A percentile compares a stretch with the other conserved stretches of the same genome.
Evolutionary conservation across 495 filamentous ascomycete genomes (phyloP).

Genomic region (Annulohypoxylon bovei): DNA sequence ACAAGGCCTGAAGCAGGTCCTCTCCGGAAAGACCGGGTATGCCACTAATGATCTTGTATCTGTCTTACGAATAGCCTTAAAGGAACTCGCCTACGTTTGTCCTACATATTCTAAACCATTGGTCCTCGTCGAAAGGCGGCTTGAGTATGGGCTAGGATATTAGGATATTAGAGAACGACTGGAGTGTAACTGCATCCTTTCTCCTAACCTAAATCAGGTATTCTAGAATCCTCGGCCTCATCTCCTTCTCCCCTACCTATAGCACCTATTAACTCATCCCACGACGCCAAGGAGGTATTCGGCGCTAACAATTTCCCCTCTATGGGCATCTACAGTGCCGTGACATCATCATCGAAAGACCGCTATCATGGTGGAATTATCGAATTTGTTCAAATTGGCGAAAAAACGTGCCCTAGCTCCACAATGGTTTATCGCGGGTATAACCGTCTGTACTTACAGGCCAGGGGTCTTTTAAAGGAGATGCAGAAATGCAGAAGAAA

Average conservation of each 20-base stretch:
- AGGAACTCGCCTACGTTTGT: conserved; percentile 1
- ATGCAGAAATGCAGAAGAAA: conserved; percentile 13
- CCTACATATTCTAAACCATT: conserved; percentile 14
- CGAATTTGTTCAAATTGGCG: conserved; percentile 16
- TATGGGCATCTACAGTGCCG: conserved; percentile 18
- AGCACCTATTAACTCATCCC: conserved; percentile 15
- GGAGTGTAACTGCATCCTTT: conserved; percentile 4
- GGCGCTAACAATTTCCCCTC: conserved; percentile 32
- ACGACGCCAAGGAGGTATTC: conserved; percentile 29
- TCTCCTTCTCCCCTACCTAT: conserved; percentile 13
- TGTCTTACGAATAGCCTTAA: conserved; percentile 14
- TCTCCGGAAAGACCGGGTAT: conserved; percentile 7
- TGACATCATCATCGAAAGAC: conserved; percentile 43
- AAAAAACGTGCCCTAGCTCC: conserved; percentile 23
- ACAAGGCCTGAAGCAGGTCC: not conserved
- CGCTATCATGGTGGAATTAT: conserved; percentile 26
- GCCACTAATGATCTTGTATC: conserved; percentile 8
- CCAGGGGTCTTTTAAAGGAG: not conserved
- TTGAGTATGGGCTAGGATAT: conserved; percentile 3
- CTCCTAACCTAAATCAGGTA: conserved; percentile 4
- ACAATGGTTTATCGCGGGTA: conserved; percentile 39
- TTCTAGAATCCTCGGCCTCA: conserved; percentile 7
- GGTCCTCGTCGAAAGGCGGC: conserved; percentile 7
- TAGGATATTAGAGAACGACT: conserved; percentile 1
- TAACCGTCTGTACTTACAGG: conserved; percentile 24